phyloP scores from a whole-genome alignment of 441 rosid genomes.

The Populus trichocarpa region DNA sequence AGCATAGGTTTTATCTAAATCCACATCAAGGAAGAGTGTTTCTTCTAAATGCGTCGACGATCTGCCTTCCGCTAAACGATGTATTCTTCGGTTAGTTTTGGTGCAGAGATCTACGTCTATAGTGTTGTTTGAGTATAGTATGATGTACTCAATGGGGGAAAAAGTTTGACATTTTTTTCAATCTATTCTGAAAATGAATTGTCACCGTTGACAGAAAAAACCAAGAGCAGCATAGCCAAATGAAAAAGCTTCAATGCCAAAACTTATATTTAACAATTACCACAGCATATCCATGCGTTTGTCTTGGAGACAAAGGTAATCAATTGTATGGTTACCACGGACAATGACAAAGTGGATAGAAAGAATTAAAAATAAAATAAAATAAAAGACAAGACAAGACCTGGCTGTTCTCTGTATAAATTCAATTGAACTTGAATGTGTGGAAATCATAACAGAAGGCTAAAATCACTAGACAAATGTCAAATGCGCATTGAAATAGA shows the following conservation, averaged over 20 bases:
- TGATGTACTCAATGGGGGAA: too few species aligned
- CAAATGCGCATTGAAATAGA: conserved; percentile 6
- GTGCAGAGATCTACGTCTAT: too few species aligned
- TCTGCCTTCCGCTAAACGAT: too few species aligned
- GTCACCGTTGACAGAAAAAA: background rate
- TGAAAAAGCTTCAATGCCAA: too few species aligned
- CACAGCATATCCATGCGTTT: conserved; percentile 23
- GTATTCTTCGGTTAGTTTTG: too few species aligned
- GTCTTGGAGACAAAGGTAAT: conserved; percentile 13
- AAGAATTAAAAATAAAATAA: conserved; percentile 24
- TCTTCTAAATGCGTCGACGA: too few species aligned
- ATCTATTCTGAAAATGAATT: background rate
- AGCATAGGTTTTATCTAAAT: too few species aligned
- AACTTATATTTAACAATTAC: background rate
- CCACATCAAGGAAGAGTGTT: too few species aligned
- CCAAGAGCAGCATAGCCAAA: background rate
- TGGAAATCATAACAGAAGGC: conserved; percentile 4
- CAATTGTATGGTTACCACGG: conserved; percentile 36
- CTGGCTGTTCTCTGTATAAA: conserved; percentile 17
- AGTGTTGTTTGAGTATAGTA: too few species aligned
- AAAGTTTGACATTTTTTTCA: background rate
- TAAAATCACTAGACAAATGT: conserved; percentile 16
- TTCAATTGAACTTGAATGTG: conserved; percentile 22
- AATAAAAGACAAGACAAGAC: background rate
- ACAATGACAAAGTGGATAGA: conserved; percentile 29